Evolutionary conservation across 441 rosid species (phyloP).

Genomic region (Arabidopsis lyrata): DNA sequence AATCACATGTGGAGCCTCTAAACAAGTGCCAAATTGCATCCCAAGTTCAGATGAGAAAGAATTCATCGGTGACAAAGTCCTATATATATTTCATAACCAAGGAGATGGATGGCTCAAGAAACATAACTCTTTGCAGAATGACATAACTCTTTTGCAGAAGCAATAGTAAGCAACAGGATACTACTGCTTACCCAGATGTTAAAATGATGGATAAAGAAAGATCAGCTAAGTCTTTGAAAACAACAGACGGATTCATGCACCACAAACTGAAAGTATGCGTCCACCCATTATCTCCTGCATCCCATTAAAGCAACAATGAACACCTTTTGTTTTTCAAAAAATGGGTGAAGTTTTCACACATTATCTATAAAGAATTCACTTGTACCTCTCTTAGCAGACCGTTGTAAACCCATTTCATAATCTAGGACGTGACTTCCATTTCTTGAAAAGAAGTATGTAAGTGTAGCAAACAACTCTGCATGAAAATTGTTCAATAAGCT

Average conservation of each 20-base stretch:
- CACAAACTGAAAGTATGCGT: conserved; percentile 78
- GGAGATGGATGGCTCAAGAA: conserved; percentile 38
- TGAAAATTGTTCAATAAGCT: conserved; percentile 43
- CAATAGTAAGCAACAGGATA: conserved; percentile 14
- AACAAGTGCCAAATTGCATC: conserved; percentile 81
- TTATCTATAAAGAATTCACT: conserved; percentile 51
- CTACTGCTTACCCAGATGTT: conserved; percentile 88
- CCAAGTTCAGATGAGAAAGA: conserved; percentile 98
- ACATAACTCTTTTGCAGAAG: conserved; percentile 36
- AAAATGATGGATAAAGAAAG: conserved; percentile 88
- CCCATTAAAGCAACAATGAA: conserved; percentile 36
- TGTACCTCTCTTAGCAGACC: conserved; percentile 66
- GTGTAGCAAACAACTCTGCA: conserved; percentile 87
- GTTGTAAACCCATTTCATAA: conserved; percentile 84
- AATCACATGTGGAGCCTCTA: conserved; percentile 98
- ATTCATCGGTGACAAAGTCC: conserved; percentile 91
- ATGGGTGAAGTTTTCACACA: conserved; percentile 7
- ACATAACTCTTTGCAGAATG: conserved; percentile 31
- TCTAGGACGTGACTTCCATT: conserved; percentile 70
- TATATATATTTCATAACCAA: conserved; percentile 49
- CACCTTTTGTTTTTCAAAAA: conserved; percentile 25
- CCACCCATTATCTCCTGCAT: conserved; percentile 66
- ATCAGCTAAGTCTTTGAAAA: conserved; percentile 85
- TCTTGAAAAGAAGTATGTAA: conserved; percentile 89
- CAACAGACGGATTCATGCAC: conserved; percentile 97